A percentile compares a stretch with the other conserved stretches of the same genome.
phyloP scores from a whole-genome alignment of 768 basidiomycete species.

The Lactarius deliciosus region DNA sequence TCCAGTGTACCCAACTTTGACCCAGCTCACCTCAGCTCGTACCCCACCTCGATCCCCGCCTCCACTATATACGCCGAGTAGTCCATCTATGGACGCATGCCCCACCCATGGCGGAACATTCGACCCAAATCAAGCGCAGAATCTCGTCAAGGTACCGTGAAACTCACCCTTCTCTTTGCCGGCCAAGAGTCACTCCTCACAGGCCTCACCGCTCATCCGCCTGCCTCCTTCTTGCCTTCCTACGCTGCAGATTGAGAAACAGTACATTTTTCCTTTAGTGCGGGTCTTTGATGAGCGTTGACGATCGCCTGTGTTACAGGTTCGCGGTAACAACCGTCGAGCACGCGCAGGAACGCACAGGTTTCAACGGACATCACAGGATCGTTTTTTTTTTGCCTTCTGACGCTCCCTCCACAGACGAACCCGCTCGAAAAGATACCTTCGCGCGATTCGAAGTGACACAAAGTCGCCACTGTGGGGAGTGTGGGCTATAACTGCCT shows the following conservation, averaged over 20 bases:
- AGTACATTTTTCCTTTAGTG: constrained; percentile 50
- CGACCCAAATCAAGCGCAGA: constrained; percentile 90
- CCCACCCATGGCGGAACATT: constrained; percentile 45
- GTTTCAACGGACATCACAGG: background rate
- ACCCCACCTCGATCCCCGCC: no score
- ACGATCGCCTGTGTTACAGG: constrained; percentile 42
- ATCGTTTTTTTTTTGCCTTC: background rate
- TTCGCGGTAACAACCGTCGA: constrained; percentile 96
- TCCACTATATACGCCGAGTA: no score
- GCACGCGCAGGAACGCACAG: constrained; percentile 73
- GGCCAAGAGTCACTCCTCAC: constrained; percentile 28
- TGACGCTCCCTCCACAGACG: constrained; percentile 53
- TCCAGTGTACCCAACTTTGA: no score
- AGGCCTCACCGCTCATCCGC: background rate
- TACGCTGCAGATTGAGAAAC: constrained; percentile 83
- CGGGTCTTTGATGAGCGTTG: background rate
- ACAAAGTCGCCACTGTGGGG: background rate
- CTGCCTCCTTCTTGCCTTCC: no score
- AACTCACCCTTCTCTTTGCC: background rate
- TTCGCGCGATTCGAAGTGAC: constrained; percentile 72
- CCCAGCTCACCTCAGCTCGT: no score
- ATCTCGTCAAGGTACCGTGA: constrained; percentile 70
- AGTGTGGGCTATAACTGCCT: constrained; percentile 33
- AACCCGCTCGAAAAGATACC: constrained; percentile 80
- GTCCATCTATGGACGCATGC: no score